Percentiles rank a stretch among this genome's conserved stretches.
Evolutionary conservation across 2,329 filamentous ascomycete genomes (phyloP).

Genomic region (Aspergillus phoenicis): DNA sequence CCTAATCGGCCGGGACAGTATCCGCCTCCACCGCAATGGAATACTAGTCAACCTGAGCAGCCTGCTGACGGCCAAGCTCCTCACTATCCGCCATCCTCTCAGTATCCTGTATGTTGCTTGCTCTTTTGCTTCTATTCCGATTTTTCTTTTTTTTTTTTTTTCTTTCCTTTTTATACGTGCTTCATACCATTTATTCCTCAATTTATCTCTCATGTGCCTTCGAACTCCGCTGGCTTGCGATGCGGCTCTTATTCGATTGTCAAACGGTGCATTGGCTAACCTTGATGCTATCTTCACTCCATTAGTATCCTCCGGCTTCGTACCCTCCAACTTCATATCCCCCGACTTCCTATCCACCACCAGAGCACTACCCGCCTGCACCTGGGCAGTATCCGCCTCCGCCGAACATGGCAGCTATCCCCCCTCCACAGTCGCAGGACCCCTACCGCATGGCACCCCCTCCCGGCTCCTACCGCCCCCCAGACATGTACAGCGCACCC

Average conservation of each 20-base stretch:
- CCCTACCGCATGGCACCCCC: constrained; percentile 49
- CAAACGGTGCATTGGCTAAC: neutral
- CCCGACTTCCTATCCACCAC: constrained; percentile 34
- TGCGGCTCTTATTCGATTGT: constrained; percentile 5
- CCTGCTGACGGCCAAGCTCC: constrained; percentile 41
- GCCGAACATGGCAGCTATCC: constrained; percentile 46
- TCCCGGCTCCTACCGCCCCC: constrained; percentile 45
- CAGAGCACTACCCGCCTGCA: constrained; percentile 37
- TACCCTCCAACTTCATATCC: constrained; percentile 31
- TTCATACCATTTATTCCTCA: neutral
- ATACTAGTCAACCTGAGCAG: constrained; percentile 42
- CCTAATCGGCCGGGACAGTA: constrained; percentile 50
- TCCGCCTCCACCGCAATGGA: constrained; percentile 45
- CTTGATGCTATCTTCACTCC: neutral
- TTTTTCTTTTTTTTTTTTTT: too few relatives aligned
- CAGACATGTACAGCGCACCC: constrained; percentile 45
- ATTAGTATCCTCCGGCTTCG: constrained; percentile 36
- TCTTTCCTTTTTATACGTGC: neutral
- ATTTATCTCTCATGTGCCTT: neutral
- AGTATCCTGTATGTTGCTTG: constrained; percentile 41
- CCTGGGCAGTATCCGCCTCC: constrained; percentile 39
- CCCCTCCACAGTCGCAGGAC: constrained; percentile 45
- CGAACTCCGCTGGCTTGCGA: neutral
- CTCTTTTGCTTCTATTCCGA: neutral
- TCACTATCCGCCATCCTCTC: constrained; percentile 37